Conservation (phyloP, 352 stramenopile genomes). For the Phytophthora sp. region DNA sequence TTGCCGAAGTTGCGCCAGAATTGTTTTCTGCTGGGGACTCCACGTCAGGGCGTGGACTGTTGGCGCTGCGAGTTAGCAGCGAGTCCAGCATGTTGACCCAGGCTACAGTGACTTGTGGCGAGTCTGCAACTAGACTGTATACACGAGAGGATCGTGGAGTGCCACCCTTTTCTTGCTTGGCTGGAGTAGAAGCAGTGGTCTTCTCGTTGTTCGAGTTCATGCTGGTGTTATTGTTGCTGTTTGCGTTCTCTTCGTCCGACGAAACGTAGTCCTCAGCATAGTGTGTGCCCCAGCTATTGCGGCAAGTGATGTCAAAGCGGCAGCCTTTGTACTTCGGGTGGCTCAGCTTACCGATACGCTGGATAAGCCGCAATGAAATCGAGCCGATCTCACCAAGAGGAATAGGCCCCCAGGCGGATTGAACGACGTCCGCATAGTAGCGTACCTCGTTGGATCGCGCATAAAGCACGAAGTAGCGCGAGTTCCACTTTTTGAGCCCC, state of each 20-base stretch:
- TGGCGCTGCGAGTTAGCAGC: conserved; percentile 71
- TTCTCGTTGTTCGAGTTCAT: conserved; percentile 31
- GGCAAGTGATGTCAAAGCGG: conserved; percentile 85
- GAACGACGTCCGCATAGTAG: conserved; percentile 83
- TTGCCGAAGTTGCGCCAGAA: conserved; percentile 4
- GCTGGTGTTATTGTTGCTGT: conserved; percentile 29
- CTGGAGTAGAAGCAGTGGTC: conserved; percentile 7
- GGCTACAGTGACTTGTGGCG: conserved; percentile 67
- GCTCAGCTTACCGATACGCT: conserved; percentile 79
- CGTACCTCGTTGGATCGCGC: conserved; percentile 74
- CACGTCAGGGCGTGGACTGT: conserved; percentile 72
- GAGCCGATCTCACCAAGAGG: conserved; percentile 78
- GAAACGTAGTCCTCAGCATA: conserved; percentile 84
- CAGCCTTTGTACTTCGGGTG: conserved; percentile 86
- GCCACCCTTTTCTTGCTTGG: conserved; percentile 47
- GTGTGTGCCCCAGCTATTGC: conserved; percentile 78
- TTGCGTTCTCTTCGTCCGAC: conserved; percentile 70
- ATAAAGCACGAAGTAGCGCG: conserved; percentile 84
- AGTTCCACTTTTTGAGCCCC: conserved; percentile 87
- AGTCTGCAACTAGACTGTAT: conserved; percentile 83
- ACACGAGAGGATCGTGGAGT: conserved; percentile 72
- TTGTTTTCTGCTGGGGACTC: conserved; percentile 12
- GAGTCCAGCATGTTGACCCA: conserved; percentile 84
- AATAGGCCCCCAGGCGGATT: conserved; percentile 79
- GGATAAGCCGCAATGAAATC: conserved; percentile 83